Conservation (phyloP, 129 eudicot species). For the Pulicaria dysenterica region DNA sequence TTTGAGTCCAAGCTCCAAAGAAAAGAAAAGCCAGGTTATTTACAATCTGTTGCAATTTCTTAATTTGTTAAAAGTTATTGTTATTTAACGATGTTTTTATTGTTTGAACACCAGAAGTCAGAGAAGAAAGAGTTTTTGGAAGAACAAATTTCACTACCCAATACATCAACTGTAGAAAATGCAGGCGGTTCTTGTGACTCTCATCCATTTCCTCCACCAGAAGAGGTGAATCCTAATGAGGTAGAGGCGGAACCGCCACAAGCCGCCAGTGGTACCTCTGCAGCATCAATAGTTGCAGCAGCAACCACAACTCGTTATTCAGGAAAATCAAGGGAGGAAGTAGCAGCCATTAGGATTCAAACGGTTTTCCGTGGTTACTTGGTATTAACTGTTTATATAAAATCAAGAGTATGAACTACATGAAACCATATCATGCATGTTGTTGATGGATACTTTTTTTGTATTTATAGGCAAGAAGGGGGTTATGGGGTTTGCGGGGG, state of each 20-base stretch:
- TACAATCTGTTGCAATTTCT: neutral
- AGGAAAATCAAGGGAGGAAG: constrained; percentile 68
- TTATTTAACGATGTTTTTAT: constrained; percentile 10
- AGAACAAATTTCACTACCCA: constrained; percentile 39
- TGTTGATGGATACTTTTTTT: neutral
- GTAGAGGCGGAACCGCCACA: constrained; percentile 59
- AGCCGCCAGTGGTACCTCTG: constrained; percentile 50
- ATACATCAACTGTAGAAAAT: constrained; percentile 42
- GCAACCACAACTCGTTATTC: constrained; percentile 48
- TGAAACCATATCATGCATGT: neutral
- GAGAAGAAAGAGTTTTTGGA: constrained; percentile 49
- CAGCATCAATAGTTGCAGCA: constrained; percentile 53
- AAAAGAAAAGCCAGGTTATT: constrained; percentile 57
- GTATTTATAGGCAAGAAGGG: constrained; percentile 72
- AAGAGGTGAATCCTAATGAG: constrained; percentile 53
- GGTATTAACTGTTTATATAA: constrained; percentile 40
- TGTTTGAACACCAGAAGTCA: constrained; percentile 35
- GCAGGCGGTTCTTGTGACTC: constrained; percentile 37
- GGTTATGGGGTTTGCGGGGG: constrained; percentile 73
- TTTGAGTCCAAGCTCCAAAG: constrained; percentile 66
- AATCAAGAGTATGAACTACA: neutral
- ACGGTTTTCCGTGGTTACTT: constrained; percentile 78
- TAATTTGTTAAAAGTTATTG: neutral
- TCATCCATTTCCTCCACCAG: constrained; percentile 51
- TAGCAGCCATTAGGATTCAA: constrained; percentile 76